A percentile compares a stretch with the other conserved stretches of the same genome.
These are phyloP conservation scores for Salix udensis DNA, from an alignment of 345 rosid genomes.

Conservation along the genomic window DNA sequence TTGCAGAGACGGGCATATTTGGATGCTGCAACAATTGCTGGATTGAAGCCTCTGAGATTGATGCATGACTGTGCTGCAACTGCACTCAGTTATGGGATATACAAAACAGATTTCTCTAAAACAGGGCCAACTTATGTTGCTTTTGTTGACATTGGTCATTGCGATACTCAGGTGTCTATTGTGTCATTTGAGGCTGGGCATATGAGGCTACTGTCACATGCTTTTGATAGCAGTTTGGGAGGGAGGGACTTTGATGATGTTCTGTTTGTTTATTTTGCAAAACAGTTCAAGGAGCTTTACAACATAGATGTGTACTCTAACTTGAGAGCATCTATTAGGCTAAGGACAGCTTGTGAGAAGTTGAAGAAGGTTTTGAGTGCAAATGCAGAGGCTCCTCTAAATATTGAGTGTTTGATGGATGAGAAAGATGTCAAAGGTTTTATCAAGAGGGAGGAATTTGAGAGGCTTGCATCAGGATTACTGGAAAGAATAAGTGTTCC, in stretches of 20 bases:
- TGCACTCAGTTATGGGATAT: conserved; percentile 58
- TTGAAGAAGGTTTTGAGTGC: conserved; percentile 61
- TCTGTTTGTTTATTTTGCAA: conserved; percentile 50
- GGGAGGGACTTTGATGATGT: conserved; percentile 61
- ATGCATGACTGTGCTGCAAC: conserved; percentile 59
- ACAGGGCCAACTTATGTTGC: conserved; percentile 43
- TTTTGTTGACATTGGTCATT: conserved; percentile 59
- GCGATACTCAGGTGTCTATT: conserved; percentile 54
- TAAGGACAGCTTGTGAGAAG: conserved; percentile 58
- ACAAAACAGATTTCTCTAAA: conserved; percentile 47
- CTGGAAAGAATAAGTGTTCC: conserved; percentile 42
- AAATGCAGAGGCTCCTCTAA: conserved; percentile 53
- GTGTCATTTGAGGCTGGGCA: conserved; percentile 48
- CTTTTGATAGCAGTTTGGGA: conserved; percentile 53
- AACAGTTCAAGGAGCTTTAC: conserved; percentile 50
- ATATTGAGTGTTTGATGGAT: conserved; percentile 65
- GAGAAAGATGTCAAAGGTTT: conserved; percentile 60
- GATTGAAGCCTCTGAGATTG: conserved; percentile 54
- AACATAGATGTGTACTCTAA: conserved; percentile 51
- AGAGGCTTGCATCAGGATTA: conserved; percentile 42
- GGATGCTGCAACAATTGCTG: conserved; percentile 51
- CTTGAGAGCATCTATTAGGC: conserved; percentile 43
- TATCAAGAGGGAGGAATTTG: conserved; percentile 62
- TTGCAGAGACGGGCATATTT: conserved; percentile 55
- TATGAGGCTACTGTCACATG: conserved; percentile 51